phyloP scores from a whole-genome alignment of 2,329 filamentous ascomycete species.

The Aspergillus piperis region DNA sequence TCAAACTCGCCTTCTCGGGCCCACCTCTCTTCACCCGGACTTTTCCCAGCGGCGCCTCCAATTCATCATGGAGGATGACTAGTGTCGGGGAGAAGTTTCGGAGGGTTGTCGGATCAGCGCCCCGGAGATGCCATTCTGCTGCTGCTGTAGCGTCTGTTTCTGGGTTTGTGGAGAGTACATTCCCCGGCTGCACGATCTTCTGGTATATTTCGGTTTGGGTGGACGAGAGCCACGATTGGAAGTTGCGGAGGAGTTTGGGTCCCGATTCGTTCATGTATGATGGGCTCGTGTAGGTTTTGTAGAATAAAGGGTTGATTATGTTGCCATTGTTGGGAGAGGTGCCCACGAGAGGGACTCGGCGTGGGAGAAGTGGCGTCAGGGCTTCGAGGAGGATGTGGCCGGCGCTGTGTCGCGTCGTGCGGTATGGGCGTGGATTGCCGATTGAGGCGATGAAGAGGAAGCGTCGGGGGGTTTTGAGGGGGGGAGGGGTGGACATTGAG shows the following conservation, averaged over 20 bases:
- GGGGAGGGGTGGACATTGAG: neutral
- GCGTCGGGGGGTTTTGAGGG: slow-evolving; percentile 26
- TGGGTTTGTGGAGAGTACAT: slow-evolving; percentile 1
- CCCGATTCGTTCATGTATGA: slow-evolving; percentile 85
- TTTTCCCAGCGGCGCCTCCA: slow-evolving; percentile 71
- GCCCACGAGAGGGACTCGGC: slow-evolving; percentile 47
- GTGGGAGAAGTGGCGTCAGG: slow-evolving; percentile 54
- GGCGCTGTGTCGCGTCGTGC: slow-evolving; percentile 79
- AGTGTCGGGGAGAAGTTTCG: slow-evolving; percentile 48
- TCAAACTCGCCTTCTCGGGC: slow-evolving; percentile 55
- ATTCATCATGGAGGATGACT: slow-evolving; percentile 84
- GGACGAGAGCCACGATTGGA: slow-evolving; percentile 48
- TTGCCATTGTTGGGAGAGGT: slow-evolving; percentile 40
- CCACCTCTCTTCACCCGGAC: slow-evolving; percentile 66
- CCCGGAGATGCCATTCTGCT: slow-evolving; percentile 24
- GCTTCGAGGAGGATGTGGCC: slow-evolving; percentile 75
- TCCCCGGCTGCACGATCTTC: slow-evolving; percentile 8
- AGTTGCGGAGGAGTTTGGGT: slow-evolving; percentile 66
- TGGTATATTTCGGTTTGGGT: slow-evolving; percentile 15
- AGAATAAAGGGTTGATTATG: slow-evolving; percentile 45
- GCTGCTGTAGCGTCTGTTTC: neutral
- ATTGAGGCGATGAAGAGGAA: slow-evolving; percentile 78
- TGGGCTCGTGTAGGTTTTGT: slow-evolving; percentile 65
- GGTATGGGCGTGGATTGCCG: slow-evolving; percentile 76
- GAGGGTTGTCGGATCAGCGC: slow-evolving; percentile 14